Conservation (phyloP, 129 eudicot species). For the Flaveria linearis region DNA sequence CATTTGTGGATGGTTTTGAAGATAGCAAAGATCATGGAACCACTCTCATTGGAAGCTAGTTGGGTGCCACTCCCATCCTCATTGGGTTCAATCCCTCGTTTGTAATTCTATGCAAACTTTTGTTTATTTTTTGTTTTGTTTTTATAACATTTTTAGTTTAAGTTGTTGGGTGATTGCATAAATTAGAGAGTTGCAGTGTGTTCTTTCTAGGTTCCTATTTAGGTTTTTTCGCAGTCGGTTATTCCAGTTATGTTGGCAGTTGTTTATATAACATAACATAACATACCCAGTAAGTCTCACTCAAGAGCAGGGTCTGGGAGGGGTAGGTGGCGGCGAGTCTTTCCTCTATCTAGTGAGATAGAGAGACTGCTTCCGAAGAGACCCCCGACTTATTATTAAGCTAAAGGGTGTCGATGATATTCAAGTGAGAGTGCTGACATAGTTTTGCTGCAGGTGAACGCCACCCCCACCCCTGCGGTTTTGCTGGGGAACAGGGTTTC, state of each 20-base stretch:
- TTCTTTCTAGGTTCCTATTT: background rate
- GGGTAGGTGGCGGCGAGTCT: too few relatives aligned
- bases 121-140: background rate
- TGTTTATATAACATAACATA: too few relatives aligned
- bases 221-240: background rate
- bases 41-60: constrained; percentile 45
- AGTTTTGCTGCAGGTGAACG: too few relatives aligned
- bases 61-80: constrained; percentile 17
- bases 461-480: too few relatives aligned
- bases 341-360: too few relatives aligned
- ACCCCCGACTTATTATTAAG: too few relatives aligned
- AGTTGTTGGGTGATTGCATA: constrained; percentile 27
- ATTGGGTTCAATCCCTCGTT: background rate
- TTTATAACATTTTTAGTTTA: background rate
- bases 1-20: constrained; percentile 41
- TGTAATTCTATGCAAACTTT: constrained; percentile 35
- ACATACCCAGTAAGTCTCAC: too few relatives aligned
- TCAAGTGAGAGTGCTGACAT: too few relatives aligned
- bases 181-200: constrained; percentile 30
- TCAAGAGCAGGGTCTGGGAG: too few relatives aligned
- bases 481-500: too few relatives aligned
- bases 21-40: constrained; percentile 67
- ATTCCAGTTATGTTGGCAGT: constrained; percentile 3
- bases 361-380: too few relatives aligned
- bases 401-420: too few relatives aligned